A percentile compares a stretch with the other conserved stretches of the same genome.
These are phyloP conservation scores for Emericellopsis terricola DNA, from an alignment of 495 filamentous ascomycete genomes.

Conservation along the genomic window DNA sequence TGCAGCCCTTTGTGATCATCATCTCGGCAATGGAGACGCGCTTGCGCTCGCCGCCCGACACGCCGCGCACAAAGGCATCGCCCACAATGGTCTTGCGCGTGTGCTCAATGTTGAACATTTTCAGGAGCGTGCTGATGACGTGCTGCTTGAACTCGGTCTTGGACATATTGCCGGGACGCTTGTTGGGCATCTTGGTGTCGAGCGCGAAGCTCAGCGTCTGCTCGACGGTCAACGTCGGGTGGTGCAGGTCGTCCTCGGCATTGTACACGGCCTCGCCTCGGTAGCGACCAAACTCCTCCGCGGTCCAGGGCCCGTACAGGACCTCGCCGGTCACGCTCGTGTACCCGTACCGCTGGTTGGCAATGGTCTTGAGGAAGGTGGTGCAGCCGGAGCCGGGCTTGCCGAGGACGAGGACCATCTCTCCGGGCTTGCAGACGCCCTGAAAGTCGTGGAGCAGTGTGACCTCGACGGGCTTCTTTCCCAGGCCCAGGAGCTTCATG, in stretches of 20 bases:
- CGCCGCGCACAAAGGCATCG: conserved; percentile 60
- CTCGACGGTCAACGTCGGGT: conserved; percentile 64
- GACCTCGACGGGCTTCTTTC: conserved; percentile 43
- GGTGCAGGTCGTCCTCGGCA: conserved; percentile 67
- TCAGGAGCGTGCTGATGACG: conserved; percentile 51
- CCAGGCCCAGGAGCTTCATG: conserved; percentile 37
- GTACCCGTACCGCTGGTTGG: conserved; percentile 67
- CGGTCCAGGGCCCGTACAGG: conserved; percentile 53
- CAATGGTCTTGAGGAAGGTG: conserved; percentile 70
- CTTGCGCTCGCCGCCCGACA: conserved; percentile 76
- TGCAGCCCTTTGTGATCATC: conserved; percentile 53
- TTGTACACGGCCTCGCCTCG: conserved; percentile 78
- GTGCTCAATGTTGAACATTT: conserved; percentile 80
- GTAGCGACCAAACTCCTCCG: conserved; percentile 40
- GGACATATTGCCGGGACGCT: conserved; percentile 45
- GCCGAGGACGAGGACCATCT: conserved; percentile 83
- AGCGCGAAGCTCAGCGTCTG: conserved; percentile 71
- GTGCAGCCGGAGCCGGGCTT: conserved; percentile 78
- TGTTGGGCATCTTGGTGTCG: conserved; percentile 63
- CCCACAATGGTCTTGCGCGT: conserved; percentile 69
- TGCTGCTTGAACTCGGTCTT: conserved; percentile 53
- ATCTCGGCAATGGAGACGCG: conserved; percentile 55
- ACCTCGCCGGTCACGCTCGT: conserved; percentile 63
- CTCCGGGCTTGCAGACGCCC: conserved; percentile 49
- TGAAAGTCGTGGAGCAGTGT: conserved; percentile 38